Evolutionary conservation across 352 stramenopile genomes (phyloP).

Genomic region (Halophytophthora batemanensis): DNA sequence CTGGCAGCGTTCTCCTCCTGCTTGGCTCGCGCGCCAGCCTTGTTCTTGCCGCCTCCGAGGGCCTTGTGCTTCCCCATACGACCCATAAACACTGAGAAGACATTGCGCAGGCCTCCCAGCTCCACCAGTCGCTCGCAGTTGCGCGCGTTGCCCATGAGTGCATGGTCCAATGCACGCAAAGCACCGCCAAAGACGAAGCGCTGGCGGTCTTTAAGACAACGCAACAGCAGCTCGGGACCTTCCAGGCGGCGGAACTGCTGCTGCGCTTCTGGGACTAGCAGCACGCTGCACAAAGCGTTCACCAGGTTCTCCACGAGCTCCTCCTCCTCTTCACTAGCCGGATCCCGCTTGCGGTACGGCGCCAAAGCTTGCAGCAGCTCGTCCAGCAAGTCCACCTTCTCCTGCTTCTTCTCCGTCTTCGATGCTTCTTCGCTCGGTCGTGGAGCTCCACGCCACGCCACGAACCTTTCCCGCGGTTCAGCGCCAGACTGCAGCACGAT

Average conservation of each 20-base stretch:
- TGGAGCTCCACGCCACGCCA: conserved; percentile 24
- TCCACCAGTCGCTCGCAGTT: conserved; percentile 76
- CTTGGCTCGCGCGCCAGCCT: conserved; percentile 27
- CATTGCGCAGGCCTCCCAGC: conserved; percentile 49
- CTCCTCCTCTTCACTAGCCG: conserved; percentile 75
- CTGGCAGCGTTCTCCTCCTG: conserved; percentile 66
- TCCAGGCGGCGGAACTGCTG: conserved; percentile 67
- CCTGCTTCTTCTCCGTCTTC: conserved; percentile 8
- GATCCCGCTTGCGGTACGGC: conserved; percentile 86
- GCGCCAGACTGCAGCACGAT: conserved; percentile 76
- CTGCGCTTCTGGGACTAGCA: conserved; percentile 53
- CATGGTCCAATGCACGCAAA: conserved; percentile 57
- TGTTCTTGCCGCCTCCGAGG: conserved; percentile 25
- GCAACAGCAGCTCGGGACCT: conserved; percentile 92
- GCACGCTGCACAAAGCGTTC: conserved; percentile 77
- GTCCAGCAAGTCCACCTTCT: conserved; percentile 84
- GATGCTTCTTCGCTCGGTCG: conserved; percentile 8
- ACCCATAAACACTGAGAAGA: conserved; percentile 80
- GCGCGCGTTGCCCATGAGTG: conserved; percentile 48
- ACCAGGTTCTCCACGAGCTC: conserved; percentile 94
- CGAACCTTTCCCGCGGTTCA: conserved; percentile 34
- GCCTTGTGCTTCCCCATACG: conserved; percentile 37
- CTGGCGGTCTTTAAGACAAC: conserved; percentile 89
- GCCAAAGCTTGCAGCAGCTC: conserved; percentile 87
- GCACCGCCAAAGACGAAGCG: conserved; percentile 54